These are phyloP conservation scores for Aspergillus jensenii DNA, from an alignment of 2,329 filamentous ascomycete genomes.

Conservation along the genomic window DNA sequence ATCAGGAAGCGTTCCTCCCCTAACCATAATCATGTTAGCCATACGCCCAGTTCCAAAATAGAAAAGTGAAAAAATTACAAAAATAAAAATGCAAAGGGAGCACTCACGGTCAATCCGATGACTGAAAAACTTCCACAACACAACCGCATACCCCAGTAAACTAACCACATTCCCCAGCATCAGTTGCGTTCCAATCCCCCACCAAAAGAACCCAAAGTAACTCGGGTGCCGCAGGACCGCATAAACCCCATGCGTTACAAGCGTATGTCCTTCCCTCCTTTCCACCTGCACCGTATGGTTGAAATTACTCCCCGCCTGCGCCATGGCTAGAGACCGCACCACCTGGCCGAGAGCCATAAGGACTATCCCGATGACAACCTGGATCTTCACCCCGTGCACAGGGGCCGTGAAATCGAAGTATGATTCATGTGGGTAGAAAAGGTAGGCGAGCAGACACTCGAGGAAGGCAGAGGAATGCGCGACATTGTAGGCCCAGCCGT, in stretches of 20 bases:
- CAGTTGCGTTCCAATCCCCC: constrained; percentile 91
- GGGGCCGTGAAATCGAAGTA: constrained; percentile 46
- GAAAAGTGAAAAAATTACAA: neutral
- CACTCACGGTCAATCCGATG: constrained; percentile 64
- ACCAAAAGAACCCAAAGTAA: constrained; percentile 99
- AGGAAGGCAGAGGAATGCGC: constrained; percentile 73
- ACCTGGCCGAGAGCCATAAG: constrained; percentile 70
- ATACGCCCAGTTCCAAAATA: neutral
- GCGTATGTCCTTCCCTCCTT: constrained; percentile 67
- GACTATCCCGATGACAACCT: constrained; percentile 58
- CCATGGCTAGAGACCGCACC: constrained; percentile 81
- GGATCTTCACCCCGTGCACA: constrained; percentile 29
- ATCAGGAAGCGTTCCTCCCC: constrained; percentile 78
- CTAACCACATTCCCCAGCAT: constrained; percentile 83
- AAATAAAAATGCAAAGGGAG: neutral
- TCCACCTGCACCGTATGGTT: constrained; percentile 78
- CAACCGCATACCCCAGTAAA: constrained; percentile 68
- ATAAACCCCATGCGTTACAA: constrained; percentile 87
- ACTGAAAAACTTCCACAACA: constrained; percentile 85
- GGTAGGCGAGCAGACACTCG: constrained; percentile 61
- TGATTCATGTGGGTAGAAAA: constrained; percentile 35
- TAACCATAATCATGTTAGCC: constrained; percentile 26
- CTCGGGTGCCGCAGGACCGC: constrained; percentile 75
- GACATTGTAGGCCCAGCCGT: constrained; percentile 80
- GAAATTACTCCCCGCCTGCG: constrained; percentile 84